phyloP scores from a whole-genome alignment of 345 rosid species.

The Ceriops zippeliana region DNA sequence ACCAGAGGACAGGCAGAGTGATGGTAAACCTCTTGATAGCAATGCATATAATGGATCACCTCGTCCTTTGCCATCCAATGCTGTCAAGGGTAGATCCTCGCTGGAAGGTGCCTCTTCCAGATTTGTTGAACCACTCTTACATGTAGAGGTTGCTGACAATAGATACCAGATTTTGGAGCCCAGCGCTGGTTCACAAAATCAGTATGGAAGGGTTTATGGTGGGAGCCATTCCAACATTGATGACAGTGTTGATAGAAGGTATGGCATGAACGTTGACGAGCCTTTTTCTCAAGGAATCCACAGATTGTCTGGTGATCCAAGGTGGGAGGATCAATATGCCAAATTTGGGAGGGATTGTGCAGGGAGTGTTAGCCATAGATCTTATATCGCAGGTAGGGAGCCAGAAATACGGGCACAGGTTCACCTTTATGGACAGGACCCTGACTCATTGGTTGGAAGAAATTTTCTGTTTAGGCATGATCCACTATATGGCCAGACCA shows the following conservation, averaged over 20 bases:
- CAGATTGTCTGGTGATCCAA: constrained; percentile 24
- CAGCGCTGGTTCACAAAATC: constrained; percentile 11
- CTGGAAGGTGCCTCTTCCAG: constrained; percentile 15
- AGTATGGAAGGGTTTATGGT: constrained; percentile 31
- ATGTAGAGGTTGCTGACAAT: neutral
- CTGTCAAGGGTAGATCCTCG: constrained; percentile 24
- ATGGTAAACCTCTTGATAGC: constrained; percentile 26
- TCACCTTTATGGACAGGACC: constrained; percentile 32
- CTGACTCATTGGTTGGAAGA: constrained; percentile 22
- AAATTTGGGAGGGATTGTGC: constrained; percentile 18
- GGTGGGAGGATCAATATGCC: constrained; percentile 26
- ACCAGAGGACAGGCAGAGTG: constrained; percentile 26
- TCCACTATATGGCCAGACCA: constrained; percentile 23
- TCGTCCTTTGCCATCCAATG: constrained; percentile 12
- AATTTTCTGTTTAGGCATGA: constrained; percentile 24
- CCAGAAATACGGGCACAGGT: constrained; percentile 21
- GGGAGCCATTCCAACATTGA: constrained; percentile 21
- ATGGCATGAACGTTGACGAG: constrained; percentile 11
- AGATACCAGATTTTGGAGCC: constrained; percentile 6
- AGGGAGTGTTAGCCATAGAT: constrained; percentile 27
- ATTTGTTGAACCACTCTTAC: constrained; percentile 3
- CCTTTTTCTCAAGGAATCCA: constrained; percentile 26
- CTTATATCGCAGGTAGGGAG: constrained; percentile 27
- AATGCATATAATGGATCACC: constrained; percentile 21
- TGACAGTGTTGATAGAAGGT: constrained; percentile 36